phyloP scores from a whole-genome alignment of 495 filamentous ascomycete species.

The Sabuloglossum arenarium region DNA sequence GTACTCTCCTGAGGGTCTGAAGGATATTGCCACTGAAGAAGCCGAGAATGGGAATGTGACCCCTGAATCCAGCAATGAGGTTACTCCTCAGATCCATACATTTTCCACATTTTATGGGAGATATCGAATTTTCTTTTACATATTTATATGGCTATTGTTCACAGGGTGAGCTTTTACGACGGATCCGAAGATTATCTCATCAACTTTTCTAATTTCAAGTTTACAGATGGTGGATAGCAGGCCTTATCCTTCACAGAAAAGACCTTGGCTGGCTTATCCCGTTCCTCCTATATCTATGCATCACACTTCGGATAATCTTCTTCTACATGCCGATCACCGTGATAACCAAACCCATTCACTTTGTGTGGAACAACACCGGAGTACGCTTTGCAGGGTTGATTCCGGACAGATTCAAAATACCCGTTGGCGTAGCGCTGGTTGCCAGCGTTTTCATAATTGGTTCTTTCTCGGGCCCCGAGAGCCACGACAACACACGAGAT shows the following conservation, averaged over 20 bases:
- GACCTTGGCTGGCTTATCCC: constrained; percentile 70
- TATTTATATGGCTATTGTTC: constrained; percentile 32
- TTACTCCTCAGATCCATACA: constrained; percentile 13
- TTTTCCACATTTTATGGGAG: constrained; percentile 18
- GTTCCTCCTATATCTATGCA: constrained; percentile 58
- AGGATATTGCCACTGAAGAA: constrained; percentile 16
- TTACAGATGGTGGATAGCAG: constrained; percentile 88
- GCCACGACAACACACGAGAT: constrained; percentile 50
- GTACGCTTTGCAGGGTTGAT: constrained; percentile 28
- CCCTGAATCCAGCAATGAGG: constrained; percentile 12
- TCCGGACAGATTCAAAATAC: constrained; percentile 39
- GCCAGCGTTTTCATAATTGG: constrained; percentile 56
- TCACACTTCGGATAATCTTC: constrained; percentile 52
- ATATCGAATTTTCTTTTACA: constrained; percentile 25
- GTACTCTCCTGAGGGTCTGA: constrained; percentile 15
- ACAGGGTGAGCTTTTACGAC: constrained; percentile 29
- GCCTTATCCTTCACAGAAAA: constrained; percentile 47
- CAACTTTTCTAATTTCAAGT: no score
- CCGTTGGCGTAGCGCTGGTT: constrained; percentile 33
- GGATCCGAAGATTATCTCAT: not conserved
- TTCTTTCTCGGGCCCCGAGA: constrained; percentile 46
- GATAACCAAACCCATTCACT: constrained; percentile 40
- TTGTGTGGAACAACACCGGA: constrained; percentile 42
- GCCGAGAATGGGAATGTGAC: constrained; percentile 22
- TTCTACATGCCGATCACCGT: constrained; percentile 49